Percentiles rank a stretch among this genome's conserved stretches.
Conservation (phyloP, 1,139 yeast genomes). For the Sugiyamaella novakii region DNA sequence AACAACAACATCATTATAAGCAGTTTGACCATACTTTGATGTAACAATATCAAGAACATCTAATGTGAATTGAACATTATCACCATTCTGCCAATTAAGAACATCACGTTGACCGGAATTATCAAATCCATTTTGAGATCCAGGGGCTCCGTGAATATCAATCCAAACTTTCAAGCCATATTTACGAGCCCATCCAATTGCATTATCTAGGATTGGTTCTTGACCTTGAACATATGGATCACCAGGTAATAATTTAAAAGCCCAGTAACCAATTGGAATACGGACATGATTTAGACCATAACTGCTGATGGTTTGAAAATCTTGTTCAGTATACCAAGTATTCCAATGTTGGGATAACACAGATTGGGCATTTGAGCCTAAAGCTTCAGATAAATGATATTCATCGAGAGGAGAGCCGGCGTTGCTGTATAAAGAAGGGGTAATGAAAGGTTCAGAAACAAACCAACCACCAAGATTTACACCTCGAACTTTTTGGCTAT, state of each 20-base stretch:
- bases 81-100: conserved; percentile 52
- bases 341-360: conserved; percentile 74
- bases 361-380: conserved; percentile 62
- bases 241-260: conserved; percentile 59
- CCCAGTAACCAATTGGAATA: conserved; percentile 97
- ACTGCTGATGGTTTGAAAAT: conserved; percentile 60
- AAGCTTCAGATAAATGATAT: conserved; percentile 62
- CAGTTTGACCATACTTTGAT: conserved; percentile 65
- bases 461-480: conserved; percentile 94
- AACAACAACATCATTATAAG: conserved; percentile 69
- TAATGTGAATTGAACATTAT: conserved; percentile 56
- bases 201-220: conserved; percentile 67
- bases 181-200: conserved; percentile 72
- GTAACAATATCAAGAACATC: conserved; percentile 50
- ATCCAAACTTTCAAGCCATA: conserved; percentile 78
- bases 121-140: conserved; percentile 97
- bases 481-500: conserved; percentile 61
- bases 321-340: conserved; percentile 74
- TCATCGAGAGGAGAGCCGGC: conserved; percentile 72
- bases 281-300: conserved; percentile 84
- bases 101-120: conserved; percentile 84
- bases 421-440: conserved; percentile 74
- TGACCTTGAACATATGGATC: conserved; percentile 95
- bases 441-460: conserved; percentile 78
- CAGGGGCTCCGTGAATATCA: conserved; percentile 94